These are phyloP conservation scores for Leptosphaerulina australis DNA, from an alignment of 2,329 filamentous ascomycete genomes.

Conservation along the genomic window DNA sequence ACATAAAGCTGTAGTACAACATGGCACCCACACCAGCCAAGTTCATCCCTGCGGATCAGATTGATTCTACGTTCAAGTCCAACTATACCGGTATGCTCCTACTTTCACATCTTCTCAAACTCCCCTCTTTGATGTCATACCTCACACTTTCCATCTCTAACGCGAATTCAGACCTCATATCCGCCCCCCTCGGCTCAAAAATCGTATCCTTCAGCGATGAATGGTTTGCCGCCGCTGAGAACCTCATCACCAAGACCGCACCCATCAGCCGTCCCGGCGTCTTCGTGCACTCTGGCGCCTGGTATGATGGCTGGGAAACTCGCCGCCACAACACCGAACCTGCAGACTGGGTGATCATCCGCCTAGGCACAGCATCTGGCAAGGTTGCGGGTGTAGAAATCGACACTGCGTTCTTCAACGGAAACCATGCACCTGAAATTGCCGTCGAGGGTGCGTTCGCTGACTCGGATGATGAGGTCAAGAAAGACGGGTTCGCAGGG, in stretches of 20 bases:
- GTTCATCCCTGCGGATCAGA: slow-evolving; percentile 55
- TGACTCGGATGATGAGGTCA: slow-evolving; percentile 63
- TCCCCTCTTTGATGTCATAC: neutral
- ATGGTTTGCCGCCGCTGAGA: slow-evolving; percentile 65
- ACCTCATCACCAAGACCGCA: slow-evolving; percentile 63
- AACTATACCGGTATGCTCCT: slow-evolving; percentile 56
- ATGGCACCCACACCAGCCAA: slow-evolving; percentile 28
- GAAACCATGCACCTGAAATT: slow-evolving; percentile 80
- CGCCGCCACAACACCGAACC: slow-evolving; percentile 63
- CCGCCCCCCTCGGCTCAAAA: slow-evolving; percentile 57
- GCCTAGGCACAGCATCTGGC: slow-evolving; percentile 69
- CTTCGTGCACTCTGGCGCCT: slow-evolving; percentile 65
- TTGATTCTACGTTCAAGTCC: slow-evolving; percentile 61
- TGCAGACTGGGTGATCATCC: slow-evolving; percentile 66
- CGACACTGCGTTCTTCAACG: slow-evolving; percentile 81
- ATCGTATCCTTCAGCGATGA: slow-evolving; percentile 65
- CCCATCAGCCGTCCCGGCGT: slow-evolving; percentile 63
- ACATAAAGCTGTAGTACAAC: neutral
- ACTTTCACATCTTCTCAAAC: neutral
- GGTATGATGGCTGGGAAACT: slow-evolving; percentile 71
- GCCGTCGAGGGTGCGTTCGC: slow-evolving; percentile 76
- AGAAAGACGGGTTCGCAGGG: slow-evolving; percentile 45
- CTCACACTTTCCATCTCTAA: slow-evolving; percentile 1
- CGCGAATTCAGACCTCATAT: slow-evolving; percentile 56
- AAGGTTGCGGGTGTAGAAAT: slow-evolving; percentile 76